phyloP scores from a whole-genome alignment of 2,329 filamentous ascomycete genomes.

The Apiospora aurea region DNA sequence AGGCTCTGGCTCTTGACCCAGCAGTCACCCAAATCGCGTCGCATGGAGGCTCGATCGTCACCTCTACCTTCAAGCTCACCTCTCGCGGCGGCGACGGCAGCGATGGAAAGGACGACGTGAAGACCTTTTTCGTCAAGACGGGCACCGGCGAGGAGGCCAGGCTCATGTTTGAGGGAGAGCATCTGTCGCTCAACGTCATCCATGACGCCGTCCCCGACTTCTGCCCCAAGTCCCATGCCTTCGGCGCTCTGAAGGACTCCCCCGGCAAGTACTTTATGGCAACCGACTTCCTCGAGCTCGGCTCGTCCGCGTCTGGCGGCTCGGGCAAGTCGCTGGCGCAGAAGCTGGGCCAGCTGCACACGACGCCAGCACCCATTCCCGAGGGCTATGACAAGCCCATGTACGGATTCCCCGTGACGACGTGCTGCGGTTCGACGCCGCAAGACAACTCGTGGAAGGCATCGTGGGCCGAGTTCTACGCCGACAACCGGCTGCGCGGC shows the following conservation, averaged over 20 bases:
- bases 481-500: slow-evolving; percentile 72
- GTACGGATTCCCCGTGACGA: slow-evolving; percentile 86
- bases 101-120: slow-evolving; percentile 41
- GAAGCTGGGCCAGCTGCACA: slow-evolving; percentile 82
- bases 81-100: slow-evolving; percentile 47
- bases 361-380: slow-evolving; percentile 72
- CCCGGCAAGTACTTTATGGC: slow-evolving; percentile 64
- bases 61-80: slow-evolving; percentile 68
- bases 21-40: slow-evolving; percentile 61
- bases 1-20: slow-evolving; percentile 66
- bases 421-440: slow-evolving; percentile 84
- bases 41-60: slow-evolving; percentile 72
- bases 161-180: slow-evolving; percentile 79
- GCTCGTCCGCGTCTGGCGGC: slow-evolving; percentile 48
- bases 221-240: slow-evolving; percentile 77
- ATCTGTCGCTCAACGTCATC: slow-evolving; percentile 84
- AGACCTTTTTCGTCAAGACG: slow-evolving; percentile 76
- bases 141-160: slow-evolving; percentile 65
- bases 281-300: slow-evolving; percentile 82
- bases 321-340: slow-evolving; percentile 68
- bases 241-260: slow-evolving; percentile 66
- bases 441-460: slow-evolving; percentile 79
- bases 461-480: slow-evolving; percentile 88
- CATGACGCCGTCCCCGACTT: slow-evolving; percentile 74
- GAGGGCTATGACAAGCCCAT: slow-evolving; percentile 63